phyloP scores from a whole-genome alignment of 768 basidiomycete genomes.

The Amanita inopinata region DNA sequence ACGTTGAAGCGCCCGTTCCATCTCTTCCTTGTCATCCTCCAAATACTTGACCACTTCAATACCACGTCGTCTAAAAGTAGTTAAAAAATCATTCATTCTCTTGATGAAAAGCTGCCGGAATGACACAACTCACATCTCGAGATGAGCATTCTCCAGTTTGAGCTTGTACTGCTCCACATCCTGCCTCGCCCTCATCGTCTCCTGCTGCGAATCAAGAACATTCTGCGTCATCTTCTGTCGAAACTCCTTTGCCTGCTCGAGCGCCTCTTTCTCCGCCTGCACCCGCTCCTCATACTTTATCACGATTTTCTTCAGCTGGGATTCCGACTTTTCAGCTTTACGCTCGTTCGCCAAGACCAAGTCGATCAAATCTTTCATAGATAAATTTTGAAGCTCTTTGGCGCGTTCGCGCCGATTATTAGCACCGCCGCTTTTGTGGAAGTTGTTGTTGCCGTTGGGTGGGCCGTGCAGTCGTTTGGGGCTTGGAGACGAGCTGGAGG shows the following conservation, averaged over 20 bases:
- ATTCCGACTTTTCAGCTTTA: constrained; percentile 4
- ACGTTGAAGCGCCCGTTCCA: constrained; percentile 4
- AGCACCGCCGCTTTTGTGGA: not conserved
- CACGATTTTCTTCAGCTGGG: not conserved
- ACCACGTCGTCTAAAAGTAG: constrained; percentile 4
- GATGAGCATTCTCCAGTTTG: constrained; percentile 6
- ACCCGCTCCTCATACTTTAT: constrained; percentile 4
- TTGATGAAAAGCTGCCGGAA: not conserved
- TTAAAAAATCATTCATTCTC: not conserved
- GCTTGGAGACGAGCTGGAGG: not conserved
- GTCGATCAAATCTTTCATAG: constrained; percentile 1
- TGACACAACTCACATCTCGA: constrained; percentile 4
- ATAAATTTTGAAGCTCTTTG: constrained; percentile 1
- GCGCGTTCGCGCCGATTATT: constrained; percentile 5
- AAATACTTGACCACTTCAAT: constrained; percentile 1
- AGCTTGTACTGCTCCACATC: constrained; percentile 8
- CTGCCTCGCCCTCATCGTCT: constrained; percentile 3
- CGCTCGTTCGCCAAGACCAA: constrained; percentile 3
- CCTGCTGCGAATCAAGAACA: constrained; percentile 5
- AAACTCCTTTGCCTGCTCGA: constrained; percentile 1
- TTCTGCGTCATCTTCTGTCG: constrained; percentile 7
- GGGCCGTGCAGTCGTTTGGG: not conserved
- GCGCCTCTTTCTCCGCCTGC: not conserved
- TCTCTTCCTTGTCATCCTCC: constrained; percentile 8
- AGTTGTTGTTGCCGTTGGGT: not conserved